A percentile compares a stretch with the other conserved stretches of the same genome.
These are phyloP conservation scores for Achlya hypogyna DNA, from an alignment of 352 stramenopile species.

Conservation along the genomic window DNA sequence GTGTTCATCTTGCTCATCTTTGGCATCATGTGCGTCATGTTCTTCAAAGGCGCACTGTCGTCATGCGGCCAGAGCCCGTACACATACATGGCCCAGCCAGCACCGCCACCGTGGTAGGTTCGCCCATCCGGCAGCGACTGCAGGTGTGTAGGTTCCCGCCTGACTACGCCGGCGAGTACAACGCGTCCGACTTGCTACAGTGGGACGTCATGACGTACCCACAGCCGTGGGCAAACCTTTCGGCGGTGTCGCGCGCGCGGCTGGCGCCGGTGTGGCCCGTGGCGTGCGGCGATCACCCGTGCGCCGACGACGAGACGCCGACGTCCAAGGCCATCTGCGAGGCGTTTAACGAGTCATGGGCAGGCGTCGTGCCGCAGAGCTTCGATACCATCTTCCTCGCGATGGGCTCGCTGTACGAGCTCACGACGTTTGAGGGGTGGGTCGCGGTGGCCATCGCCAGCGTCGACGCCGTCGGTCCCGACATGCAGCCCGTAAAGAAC, in stretches of 20 bases:
- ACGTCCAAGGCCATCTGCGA: conserved; percentile 43
- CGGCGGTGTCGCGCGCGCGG: conserved; percentile 27
- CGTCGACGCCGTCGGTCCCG: conserved; percentile 78
- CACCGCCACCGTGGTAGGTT: background rate
- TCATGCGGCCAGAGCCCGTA: conserved; percentile 28
- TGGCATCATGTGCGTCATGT: conserved; percentile 57
- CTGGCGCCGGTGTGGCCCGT: conserved; percentile 24
- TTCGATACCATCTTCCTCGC: conserved; percentile 75
- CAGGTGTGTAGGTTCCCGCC: conserved; percentile 5
- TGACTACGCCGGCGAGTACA: conserved; percentile 15
- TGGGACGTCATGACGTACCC: conserved; percentile 42
- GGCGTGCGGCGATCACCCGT: background rate
- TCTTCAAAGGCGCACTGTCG: conserved; percentile 57
- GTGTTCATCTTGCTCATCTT: conserved; percentile 64
- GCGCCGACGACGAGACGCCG: conserved; percentile 18
- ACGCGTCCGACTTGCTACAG: conserved; percentile 20
- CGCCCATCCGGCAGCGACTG: background rate
- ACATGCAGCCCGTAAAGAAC: conserved; percentile 86
- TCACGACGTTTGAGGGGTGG: conserved; percentile 88
- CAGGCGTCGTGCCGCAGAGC: conserved; percentile 43
- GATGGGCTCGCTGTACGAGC: conserved; percentile 82
- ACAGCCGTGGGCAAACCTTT: conserved; percentile 36
- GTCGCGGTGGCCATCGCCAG: conserved; percentile 79
- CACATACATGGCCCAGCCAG: conserved; percentile 6
- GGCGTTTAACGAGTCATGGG: conserved; percentile 32